Evolutionary conservation across 371 early-diverging fungal species (phyloP).

Genomic region (Mortierella sp.): DNA sequence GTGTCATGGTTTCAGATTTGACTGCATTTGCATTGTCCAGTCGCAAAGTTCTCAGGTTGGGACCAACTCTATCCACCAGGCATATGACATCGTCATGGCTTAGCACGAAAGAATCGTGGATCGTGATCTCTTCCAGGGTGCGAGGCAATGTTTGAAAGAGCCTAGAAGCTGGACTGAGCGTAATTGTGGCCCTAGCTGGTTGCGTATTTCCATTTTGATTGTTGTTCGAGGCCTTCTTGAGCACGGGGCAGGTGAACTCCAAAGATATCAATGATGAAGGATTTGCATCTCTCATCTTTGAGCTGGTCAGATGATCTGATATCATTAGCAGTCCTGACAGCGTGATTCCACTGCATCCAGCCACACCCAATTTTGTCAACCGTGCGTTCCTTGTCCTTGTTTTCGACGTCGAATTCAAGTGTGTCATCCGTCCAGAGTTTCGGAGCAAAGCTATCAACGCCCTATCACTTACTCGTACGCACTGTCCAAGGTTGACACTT

Average conservation of each 20-base stretch:
- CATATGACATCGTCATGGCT: constrained; percentile 27
- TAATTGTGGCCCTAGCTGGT: neutral
- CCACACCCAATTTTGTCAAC: constrained; percentile 25
- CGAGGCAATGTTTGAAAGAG: constrained; percentile 37
- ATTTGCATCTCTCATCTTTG: neutral
- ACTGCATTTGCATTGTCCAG: constrained; percentile 39
- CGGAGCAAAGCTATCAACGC: constrained; percentile 25
- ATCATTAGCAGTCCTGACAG: constrained; percentile 30
- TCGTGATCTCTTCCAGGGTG: constrained; percentile 40
- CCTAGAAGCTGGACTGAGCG: constrained; percentile 16
- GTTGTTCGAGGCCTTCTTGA: neutral
- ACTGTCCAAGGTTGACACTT: constrained; percentile 32
- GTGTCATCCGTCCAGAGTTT: constrained; percentile 17
- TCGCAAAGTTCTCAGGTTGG: constrained; percentile 19
- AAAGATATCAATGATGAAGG: constrained; percentile 25
- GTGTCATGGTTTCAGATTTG: constrained; percentile 29
- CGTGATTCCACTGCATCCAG: constrained; percentile 43
- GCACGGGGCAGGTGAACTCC: constrained; percentile 39
- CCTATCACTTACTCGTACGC: constrained; percentile 28
- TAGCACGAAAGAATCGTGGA: constrained; percentile 26
- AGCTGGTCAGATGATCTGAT: neutral
- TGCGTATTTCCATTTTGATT: neutral
- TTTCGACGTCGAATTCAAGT: neutral
- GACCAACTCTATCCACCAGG: constrained; percentile 34
- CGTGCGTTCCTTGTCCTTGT: constrained; percentile 18